Base-by-base conservation (phyloP, 169 alveolate species). In the Plasmodium gallinaceum region DNA sequence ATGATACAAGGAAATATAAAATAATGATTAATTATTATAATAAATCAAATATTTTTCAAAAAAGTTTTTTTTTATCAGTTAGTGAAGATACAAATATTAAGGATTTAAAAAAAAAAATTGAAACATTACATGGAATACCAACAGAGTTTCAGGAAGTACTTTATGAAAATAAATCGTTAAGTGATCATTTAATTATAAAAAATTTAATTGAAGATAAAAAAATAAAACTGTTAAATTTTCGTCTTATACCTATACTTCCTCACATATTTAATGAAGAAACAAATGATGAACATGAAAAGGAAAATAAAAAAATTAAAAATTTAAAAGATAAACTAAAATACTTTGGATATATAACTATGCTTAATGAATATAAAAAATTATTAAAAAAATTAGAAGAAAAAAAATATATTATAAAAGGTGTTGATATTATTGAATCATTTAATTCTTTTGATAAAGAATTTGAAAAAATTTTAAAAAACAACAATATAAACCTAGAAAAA, bases 111-210 rank as follows among this genome's bases (percentile, higher is more conserved):
- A 20, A 85, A 14, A 26, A 70, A 43, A 85, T 85, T 48, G 91
- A 85, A 65, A 16, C 39, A 7, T 7, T 61, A n/a, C 48, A 85
- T 51, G 91, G 91, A 39, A 85, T 85, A 45, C 91, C 91, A 16
- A 32, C 45, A 45, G 54, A 12, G 7, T 70, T 85, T 10, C 91
- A 85, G 46, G 75, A 85, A 58, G 42, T 85, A 58, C 4, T 85
- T 7, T 85, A 70, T 37, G 87, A 85, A 69, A 45, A 48, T 8
- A 69, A 85, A 69, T 3, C 37, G 16, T 39, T 85, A 69, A 32
- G 42, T 58, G 58, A 85, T 69, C 22, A 69, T 26, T 9, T 85
- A 60, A 37, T 51, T 22, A 70, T 85, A 9, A 14, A 70, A 70
- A 20, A 60, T 22, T 42, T 85, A 85, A 60, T 37, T 10, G 70